These are phyloP conservation scores for Lepidium aucheri DNA, from an alignment of 345 rosid species.

Conservation along the genomic window DNA sequence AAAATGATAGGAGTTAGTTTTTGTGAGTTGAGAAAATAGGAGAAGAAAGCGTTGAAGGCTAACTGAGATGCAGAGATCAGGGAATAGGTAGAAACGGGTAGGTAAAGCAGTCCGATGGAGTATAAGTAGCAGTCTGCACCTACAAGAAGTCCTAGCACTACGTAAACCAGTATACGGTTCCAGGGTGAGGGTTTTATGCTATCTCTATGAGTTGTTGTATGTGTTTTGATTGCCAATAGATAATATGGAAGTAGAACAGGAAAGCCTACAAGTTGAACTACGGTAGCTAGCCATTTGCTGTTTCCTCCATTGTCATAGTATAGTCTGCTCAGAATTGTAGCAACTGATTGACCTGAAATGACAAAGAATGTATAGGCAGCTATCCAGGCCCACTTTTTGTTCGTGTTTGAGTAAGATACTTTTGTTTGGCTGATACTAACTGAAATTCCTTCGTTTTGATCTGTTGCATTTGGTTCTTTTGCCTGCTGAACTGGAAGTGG, in stretches of 20 bases:
- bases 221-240: slow-evolving; percentile 16
- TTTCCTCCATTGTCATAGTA: slow-evolving; percentile 52
- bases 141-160: slow-evolving; percentile 33
- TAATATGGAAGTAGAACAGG: slow-evolving; percentile 44
- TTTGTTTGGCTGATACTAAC: slow-evolving; percentile 7
- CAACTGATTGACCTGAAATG: slow-evolving; percentile 38
- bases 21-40: slow-evolving; percentile 43
- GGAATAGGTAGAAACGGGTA: slow-evolving; percentile 55
- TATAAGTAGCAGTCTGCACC: slow-evolving; percentile 29
- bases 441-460: background rate
- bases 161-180: slow-evolving; percentile 24
- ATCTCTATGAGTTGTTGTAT: background rate
- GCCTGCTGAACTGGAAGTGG: slow-evolving; percentile 21
- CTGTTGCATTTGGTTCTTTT: slow-evolving; percentile 7
- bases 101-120: slow-evolving; percentile 44
- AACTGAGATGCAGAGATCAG: slow-evolving; percentile 46
- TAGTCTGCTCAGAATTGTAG: slow-evolving; percentile 39
- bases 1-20: slow-evolving; percentile 41
- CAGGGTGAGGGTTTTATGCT: slow-evolving; percentile 6
- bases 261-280: slow-evolving; percentile 43
- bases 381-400: slow-evolving; percentile 34
- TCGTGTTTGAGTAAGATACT: slow-evolving; percentile 13
- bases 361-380: slow-evolving; percentile 25
- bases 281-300: slow-evolving; percentile 48
- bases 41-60: slow-evolving; percentile 52